These are phyloP conservation scores for Willaertia magna DNA, from an alignment of 208 protist genomes.

Conservation along the genomic window DNA sequence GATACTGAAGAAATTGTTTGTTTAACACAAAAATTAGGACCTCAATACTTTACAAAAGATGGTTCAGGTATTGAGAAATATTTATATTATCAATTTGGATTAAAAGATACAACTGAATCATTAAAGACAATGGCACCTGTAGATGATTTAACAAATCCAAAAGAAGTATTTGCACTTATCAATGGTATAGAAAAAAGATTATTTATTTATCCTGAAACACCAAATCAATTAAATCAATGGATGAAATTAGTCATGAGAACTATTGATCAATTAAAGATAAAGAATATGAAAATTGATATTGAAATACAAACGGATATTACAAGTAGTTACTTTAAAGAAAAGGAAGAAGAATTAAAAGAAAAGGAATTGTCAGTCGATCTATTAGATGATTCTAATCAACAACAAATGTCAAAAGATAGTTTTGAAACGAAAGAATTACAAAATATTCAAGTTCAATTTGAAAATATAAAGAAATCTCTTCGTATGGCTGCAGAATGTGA, in stretches of 20 bases:
- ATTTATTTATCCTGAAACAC: background rate
- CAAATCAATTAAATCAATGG: background rate
- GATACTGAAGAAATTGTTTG: background rate
- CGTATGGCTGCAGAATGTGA: background rate
- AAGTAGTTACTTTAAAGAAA: background rate
- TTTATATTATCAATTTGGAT: background rate
- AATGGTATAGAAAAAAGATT: background rate
- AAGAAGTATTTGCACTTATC: background rate
- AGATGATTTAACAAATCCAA: background rate
- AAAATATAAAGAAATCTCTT: background rate
- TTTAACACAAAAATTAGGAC: background rate
- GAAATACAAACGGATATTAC: background rate
- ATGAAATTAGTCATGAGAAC: background rate
- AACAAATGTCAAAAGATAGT: too few species aligned
- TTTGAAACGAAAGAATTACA: background rate
- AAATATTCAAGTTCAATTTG: background rate
- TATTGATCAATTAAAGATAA: background rate
- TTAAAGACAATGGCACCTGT: background rate
- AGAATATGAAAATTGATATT: background rate
- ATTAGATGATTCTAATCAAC: background rate
- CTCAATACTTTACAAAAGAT: background rate
- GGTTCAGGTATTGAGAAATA: background rate
- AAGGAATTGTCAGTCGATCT: background rate
- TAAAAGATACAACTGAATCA: background rate
- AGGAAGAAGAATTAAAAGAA: background rate